These are phyloP conservation scores for Aureobasidium sp. DNA, from an alignment of 2,329 filamentous ascomycete species.

Conservation along the genomic window DNA sequence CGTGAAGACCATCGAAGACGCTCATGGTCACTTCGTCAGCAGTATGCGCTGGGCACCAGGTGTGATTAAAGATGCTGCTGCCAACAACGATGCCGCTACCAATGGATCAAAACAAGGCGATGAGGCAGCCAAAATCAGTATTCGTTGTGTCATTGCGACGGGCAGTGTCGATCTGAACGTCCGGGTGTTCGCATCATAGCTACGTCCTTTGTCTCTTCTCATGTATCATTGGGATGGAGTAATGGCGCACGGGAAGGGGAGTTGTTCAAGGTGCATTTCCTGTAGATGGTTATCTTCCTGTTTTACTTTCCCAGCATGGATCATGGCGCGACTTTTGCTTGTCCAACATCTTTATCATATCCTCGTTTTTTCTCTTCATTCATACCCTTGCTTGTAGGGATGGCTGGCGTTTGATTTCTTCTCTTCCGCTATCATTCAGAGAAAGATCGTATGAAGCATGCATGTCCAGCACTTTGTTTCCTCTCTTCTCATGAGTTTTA, in stretches of 20 bases:
- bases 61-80: conserved; percentile 51
- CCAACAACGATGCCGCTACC: conserved; percentile 28
- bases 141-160: conserved; percentile 79
- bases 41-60: conserved; percentile 83
- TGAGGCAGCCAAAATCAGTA: conserved; percentile 50
- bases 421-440: not conserved
- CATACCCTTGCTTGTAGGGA: not conserved
- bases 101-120: conserved; percentile 28
- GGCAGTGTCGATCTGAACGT: conserved; percentile 77
- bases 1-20: conserved; percentile 71
- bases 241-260: not conserved
- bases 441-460: not conserved
- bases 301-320: not conserved
- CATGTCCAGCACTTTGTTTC: not conserved
- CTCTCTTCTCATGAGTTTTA: too few species aligned
- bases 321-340: not conserved
- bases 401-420: not conserved
- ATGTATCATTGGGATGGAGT: not conserved
- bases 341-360: not conserved
- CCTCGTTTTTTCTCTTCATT: not conserved
- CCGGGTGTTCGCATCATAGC: conserved; percentile 62
- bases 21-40: conserved; percentile 77
- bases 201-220: not conserved
- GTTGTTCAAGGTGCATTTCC: not conserved
- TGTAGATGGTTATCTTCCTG: not conserved